Evolutionary conservation across 2,329 filamentous ascomycete genomes (phyloP).

Genomic region (Colletotrichum camelliae): DNA sequence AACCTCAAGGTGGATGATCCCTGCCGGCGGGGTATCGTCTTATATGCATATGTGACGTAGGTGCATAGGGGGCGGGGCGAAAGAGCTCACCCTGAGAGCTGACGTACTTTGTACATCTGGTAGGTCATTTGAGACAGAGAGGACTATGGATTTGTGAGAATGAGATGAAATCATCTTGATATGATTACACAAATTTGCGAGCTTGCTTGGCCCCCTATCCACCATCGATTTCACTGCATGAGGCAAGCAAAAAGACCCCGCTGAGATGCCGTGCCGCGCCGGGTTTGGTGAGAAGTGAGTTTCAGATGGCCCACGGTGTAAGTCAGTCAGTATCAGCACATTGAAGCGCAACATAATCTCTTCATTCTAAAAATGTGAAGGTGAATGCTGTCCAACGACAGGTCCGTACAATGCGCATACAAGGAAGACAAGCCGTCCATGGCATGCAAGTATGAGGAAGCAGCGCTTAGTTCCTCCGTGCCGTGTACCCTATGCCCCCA

Average conservation of each 20-base stretch:
- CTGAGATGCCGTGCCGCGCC: background rate
- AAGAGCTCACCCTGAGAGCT: background rate
- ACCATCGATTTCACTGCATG: background rate
- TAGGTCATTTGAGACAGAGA: background rate
- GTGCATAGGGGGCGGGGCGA: background rate
- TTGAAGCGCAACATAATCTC: background rate
- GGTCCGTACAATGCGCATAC: conserved; percentile 1
- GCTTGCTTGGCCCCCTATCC: background rate
- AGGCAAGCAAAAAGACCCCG: background rate
- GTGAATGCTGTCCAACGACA: conserved; percentile 4
- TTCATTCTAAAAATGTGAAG: conserved; percentile 4
- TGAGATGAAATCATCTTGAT: background rate
- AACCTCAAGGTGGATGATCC: background rate
- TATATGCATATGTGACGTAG: conserved; percentile 15
- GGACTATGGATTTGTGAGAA: background rate
- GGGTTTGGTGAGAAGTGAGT: background rate
- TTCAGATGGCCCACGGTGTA: conserved; percentile 3
- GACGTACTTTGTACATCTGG: background rate
- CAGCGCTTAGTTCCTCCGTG: conserved; percentile 18
- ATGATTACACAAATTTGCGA: background rate
- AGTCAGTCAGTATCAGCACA: background rate
- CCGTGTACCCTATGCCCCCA: conserved; percentile 10
- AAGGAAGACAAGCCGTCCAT: conserved; percentile 14
- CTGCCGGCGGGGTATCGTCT: conserved; percentile 8
- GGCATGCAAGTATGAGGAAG: conserved; percentile 15